Percentiles rank a stretch among this genome's conserved stretches.
Evolutionary conservation across 306 rosid genomes (phyloP).

Genomic region (Fragaria iinumae): DNA sequence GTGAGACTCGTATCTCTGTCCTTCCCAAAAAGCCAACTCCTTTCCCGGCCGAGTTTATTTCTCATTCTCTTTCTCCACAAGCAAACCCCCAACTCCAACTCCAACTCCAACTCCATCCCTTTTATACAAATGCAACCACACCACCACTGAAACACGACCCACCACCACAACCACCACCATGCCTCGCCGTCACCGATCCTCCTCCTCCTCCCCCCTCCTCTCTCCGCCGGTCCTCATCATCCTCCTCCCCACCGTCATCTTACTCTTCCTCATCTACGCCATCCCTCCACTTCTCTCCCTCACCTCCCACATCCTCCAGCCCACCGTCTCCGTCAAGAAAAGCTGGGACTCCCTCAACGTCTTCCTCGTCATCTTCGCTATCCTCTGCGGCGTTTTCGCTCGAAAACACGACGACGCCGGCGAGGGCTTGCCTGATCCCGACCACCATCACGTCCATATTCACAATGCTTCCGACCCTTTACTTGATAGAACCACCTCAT

Average conservation of each 20-base stretch:
- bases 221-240: slow-evolving; percentile 65
- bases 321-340: slow-evolving; percentile 45
- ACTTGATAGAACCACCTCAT: slow-evolving; percentile 16
- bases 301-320: slow-evolving; percentile 46
- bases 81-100: background rate
- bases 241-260: slow-evolving; percentile 51
- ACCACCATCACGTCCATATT: background rate
- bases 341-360: slow-evolving; percentile 79
- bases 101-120: background rate
- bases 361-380: slow-evolving; percentile 61
- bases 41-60: background rate
- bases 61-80: background rate
- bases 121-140: background rate
- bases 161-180: slow-evolving; percentile 50
- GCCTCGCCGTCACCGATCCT: slow-evolving; percentile 45
- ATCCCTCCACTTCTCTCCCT: slow-evolving; percentile 62
- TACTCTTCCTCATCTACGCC: slow-evolving; percentile 49
- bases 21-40: background rate
- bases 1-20: background rate
- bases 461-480: background rate
- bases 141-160: slow-evolving; percentile 26
- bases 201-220: slow-evolving; percentile 45
- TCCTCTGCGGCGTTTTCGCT: slow-evolving; percentile 66
- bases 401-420: slow-evolving; percentile 45
- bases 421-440: slow-evolving; percentile 21